These are phyloP conservation scores for Leccinum proliferum DNA, from an alignment of 1,284 basidiomycete genomes.

Conservation along the genomic window DNA sequence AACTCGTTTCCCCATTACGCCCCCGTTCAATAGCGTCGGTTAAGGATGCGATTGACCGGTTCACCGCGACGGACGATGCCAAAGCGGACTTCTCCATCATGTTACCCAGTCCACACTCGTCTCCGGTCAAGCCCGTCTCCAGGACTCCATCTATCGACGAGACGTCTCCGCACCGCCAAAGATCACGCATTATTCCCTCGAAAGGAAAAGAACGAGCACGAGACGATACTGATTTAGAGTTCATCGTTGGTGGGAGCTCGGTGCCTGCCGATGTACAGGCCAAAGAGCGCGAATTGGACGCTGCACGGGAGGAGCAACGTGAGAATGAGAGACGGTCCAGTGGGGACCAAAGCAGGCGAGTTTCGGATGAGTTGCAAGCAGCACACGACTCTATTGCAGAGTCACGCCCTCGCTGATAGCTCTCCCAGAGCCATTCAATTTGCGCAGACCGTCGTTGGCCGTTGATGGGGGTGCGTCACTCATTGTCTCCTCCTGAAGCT, in stretches of 20 bases:
- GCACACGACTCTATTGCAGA: too few relatives aligned
- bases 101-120: conserved; percentile 28
- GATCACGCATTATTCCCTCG: conserved; percentile 1
- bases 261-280: conserved; percentile 45
- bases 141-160: conserved; percentile 7
- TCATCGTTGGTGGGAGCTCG: conserved; percentile 34
- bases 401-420: too few relatives aligned
- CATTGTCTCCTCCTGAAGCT: not conserved
- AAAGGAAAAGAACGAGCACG: conserved; percentile 52
- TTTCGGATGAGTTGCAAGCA: too few relatives aligned
- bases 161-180: not conserved
- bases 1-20: conserved; percentile 27
- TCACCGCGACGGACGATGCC: conserved; percentile 30
- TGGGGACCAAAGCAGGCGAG: too few relatives aligned
- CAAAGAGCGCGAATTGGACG: conserved; percentile 55
- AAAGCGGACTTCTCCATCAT: conserved; percentile 37
- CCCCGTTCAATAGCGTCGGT: conserved; percentile 33
- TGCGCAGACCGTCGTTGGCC: not conserved
- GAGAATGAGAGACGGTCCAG: too few relatives aligned
- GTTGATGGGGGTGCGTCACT: conserved; percentile 19
- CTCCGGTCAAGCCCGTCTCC: conserved; percentile 21
- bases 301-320: conserved; percentile 39
- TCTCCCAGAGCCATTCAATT: too few relatives aligned
- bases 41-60: conserved; percentile 39
- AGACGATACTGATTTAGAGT: conserved; percentile 14